These are phyloP conservation scores for Umbelopsis isabellina DNA, from an alignment of 192 early-diverging fungal genomes.

Conservation along the genomic window DNA sequence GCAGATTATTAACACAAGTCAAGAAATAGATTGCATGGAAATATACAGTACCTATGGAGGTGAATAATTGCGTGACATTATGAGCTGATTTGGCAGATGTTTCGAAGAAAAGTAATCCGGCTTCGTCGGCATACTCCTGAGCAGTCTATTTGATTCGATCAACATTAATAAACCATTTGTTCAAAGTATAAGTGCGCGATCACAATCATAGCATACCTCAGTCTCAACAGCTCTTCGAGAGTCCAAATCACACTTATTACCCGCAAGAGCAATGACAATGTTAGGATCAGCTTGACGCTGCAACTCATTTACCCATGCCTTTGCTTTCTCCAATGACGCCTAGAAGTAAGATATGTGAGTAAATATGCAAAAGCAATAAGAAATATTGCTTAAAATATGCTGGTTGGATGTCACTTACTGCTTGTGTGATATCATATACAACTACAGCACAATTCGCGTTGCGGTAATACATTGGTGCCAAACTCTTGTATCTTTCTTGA, in stretches of 20 bases:
- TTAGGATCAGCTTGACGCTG: slow-evolving; percentile 74
- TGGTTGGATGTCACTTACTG: slow-evolving; percentile 41
- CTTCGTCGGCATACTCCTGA: slow-evolving; percentile 66
- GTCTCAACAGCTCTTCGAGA: slow-evolving; percentile 68
- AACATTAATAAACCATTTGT: not conserved
- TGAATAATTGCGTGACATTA: slow-evolving; percentile 67
- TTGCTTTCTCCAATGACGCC: slow-evolving; percentile 72
- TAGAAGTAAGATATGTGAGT: slow-evolving; percentile 23
- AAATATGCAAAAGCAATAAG: not conserved
- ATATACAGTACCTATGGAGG: slow-evolving; percentile 54
- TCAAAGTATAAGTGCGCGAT: not conserved
- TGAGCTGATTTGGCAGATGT: slow-evolving; percentile 68
- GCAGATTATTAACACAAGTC: not conserved
- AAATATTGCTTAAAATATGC: not conserved
- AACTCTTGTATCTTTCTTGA: slow-evolving; percentile 73
- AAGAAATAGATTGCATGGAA: not conserved
- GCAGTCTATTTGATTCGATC: slow-evolving; percentile 48
- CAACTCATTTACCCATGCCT: slow-evolving; percentile 75
- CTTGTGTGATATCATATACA: slow-evolving; percentile 78
- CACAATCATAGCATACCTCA: slow-evolving; percentile 46
- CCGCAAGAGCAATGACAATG: slow-evolving; percentile 74
- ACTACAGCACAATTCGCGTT: slow-evolving; percentile 75
- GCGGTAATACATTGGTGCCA: slow-evolving; percentile 78
- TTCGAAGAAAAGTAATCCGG: slow-evolving; percentile 68
- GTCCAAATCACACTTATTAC: slow-evolving; percentile 69